A percentile compares a stretch with the other conserved stretches of the same genome.
Conservation (phyloP, 1,284 basidiomycete genomes). For the Coniferiporia sulphurascens region DNA sequence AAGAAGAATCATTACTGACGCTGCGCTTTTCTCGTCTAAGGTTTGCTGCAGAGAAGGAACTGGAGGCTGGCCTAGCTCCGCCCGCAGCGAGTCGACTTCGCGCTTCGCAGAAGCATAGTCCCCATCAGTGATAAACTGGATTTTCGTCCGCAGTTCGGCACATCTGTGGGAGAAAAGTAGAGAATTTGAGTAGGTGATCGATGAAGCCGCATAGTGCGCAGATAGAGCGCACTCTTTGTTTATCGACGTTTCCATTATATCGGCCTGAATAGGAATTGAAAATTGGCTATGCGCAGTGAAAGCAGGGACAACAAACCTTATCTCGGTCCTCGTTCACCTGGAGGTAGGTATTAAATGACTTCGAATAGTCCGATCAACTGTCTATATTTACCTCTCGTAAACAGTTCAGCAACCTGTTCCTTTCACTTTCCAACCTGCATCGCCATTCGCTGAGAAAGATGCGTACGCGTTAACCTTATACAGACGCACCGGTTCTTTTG, state of each 20-base stretch:
- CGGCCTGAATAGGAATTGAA: slow-evolving; percentile 35
- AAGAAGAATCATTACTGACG: slow-evolving; percentile 42
- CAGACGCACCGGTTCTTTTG: slow-evolving; percentile 63
- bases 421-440: slow-evolving; percentile 66
- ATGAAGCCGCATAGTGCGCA: neutral
- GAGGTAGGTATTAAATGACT: neutral
- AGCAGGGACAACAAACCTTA: slow-evolving; percentile 40
- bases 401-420: slow-evolving; percentile 55
- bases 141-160: slow-evolving; percentile 56
- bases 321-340: slow-evolving; percentile 77
- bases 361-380: neutral
- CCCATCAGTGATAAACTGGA: slow-evolving; percentile 60
- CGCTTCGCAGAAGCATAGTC: slow-evolving; percentile 68
- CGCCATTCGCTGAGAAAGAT: slow-evolving; percentile 2
- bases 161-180: slow-evolving; percentile 39
- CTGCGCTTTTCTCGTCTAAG: slow-evolving; percentile 66
- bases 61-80: slow-evolving; percentile 68
- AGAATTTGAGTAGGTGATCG: slow-evolving; percentile 5
- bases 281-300: neutral
- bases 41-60: slow-evolving; percentile 64
- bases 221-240: slow-evolving; percentile 53
- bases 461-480: neutral
- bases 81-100: slow-evolving; percentile 68
- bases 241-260: slow-evolving; percentile 45
- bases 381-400: slow-evolving; percentile 51